Evolutionary conservation across 2,329 filamentous ascomycete species (phyloP).

Genomic region (Penicillium sumatraense): DNA sequence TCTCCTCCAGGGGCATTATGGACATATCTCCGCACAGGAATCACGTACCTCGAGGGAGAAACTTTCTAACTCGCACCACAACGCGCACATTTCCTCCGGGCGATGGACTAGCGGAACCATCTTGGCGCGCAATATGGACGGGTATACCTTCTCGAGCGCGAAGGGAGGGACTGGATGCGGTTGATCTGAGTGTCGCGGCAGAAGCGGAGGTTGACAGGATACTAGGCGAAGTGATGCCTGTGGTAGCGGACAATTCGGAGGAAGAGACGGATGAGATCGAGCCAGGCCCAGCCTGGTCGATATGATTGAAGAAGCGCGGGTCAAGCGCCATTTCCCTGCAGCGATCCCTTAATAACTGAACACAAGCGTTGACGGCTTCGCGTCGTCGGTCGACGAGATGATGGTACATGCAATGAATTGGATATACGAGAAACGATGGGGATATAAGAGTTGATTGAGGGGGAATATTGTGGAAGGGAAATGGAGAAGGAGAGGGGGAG

Average conservation of each 20-base stretch:
- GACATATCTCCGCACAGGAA: no score
- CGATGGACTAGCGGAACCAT: slow-evolving; percentile 52
- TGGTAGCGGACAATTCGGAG: slow-evolving; percentile 38
- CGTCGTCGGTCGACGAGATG: slow-evolving; percentile 43
- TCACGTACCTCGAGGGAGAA: slow-evolving; percentile 72
- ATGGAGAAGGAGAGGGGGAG: slow-evolving; percentile 6
- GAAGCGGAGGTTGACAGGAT: slow-evolving; percentile 43
- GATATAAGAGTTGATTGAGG: slow-evolving; percentile 2
- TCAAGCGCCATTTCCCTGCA: slow-evolving; percentile 48
- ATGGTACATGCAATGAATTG: slow-evolving; percentile 46
- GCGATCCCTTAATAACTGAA: slow-evolving; percentile 44
- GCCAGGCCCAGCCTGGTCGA: slow-evolving; percentile 35
- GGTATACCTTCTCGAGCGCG: slow-evolving; percentile 72
- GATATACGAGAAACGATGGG: slow-evolving; percentile 10
- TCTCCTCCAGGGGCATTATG: not conserved
- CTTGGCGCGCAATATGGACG: slow-evolving; percentile 55
- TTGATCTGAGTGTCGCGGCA: slow-evolving; percentile 55
- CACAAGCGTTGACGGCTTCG: slow-evolving; percentile 44
- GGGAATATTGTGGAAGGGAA: slow-evolving; percentile 14
- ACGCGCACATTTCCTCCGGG: slow-evolving; percentile 78
- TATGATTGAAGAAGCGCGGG: slow-evolving; percentile 44
- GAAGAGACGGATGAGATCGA: slow-evolving; percentile 41
- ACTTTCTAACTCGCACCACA: slow-evolving; percentile 78
- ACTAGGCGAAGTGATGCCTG: slow-evolving; percentile 43
- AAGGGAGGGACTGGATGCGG: slow-evolving; percentile 78